Conservation (phyloP, 352 stramenopile genomes). For the Phytophthora tubulina region DNA sequence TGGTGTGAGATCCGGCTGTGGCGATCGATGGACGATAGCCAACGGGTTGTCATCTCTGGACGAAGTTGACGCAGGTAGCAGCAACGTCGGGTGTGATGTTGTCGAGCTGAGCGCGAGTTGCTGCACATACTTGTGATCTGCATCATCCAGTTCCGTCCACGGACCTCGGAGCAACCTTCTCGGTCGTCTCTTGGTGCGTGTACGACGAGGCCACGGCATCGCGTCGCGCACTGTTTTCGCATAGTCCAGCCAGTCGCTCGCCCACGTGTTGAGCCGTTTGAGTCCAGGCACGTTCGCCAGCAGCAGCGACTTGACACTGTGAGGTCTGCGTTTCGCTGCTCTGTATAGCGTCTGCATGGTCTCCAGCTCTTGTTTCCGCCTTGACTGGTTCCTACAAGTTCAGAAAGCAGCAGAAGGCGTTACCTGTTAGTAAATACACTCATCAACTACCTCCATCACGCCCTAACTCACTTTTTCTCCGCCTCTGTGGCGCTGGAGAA, state of each 20-base stretch:
- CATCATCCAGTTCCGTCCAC: constrained; percentile 59
- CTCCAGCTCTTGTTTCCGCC: constrained; percentile 56
- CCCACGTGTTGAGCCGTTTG: constrained; percentile 42
- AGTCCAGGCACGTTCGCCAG: constrained; percentile 50
- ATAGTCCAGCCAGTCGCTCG: constrained; percentile 46
- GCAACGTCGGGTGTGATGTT: constrained; percentile 26
- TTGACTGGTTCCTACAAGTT: constrained; percentile 37
- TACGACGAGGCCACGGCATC: constrained; percentile 26
- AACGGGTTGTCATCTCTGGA: constrained; percentile 13
- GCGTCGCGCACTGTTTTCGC: constrained; percentile 26
- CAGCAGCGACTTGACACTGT: constrained; percentile 53
- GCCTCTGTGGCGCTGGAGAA: constrained; percentile 45
- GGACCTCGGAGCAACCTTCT: constrained; percentile 31
- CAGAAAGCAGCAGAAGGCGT: neutral
- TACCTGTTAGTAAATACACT: neutral
- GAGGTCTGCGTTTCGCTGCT: constrained; percentile 49
- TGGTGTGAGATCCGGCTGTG: constrained; percentile 49
- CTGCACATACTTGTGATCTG: constrained; percentile 59
- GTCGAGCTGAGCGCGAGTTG: constrained; percentile 36
- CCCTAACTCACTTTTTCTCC: constrained; percentile 43
- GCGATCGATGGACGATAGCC: constrained; percentile 16
- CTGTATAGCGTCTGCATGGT: constrained; percentile 57
- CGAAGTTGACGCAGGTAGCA: constrained; percentile 10
- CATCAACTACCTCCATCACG: neutral
- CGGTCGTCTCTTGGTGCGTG: constrained; percentile 33